Percentiles rank a stretch among this genome's conserved stretches.
Conservation (phyloP, 345 rosid genomes). For the Bruguiera sexangula region DNA sequence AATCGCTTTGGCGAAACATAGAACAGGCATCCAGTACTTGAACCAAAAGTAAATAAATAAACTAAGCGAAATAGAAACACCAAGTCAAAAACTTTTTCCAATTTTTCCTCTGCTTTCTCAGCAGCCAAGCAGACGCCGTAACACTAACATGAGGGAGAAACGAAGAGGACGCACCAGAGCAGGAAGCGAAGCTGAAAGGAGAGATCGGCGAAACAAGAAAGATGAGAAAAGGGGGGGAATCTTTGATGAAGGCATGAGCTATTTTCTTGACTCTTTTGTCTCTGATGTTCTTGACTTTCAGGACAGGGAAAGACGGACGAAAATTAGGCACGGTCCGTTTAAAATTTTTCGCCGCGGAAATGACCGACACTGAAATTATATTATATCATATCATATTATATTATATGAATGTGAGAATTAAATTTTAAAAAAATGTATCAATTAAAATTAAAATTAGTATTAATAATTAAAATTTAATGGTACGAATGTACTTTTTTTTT, state of each 20-base stretch:
- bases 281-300: neutral
- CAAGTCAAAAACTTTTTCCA: neutral
- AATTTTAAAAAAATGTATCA: too few species aligned
- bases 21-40: neutral
- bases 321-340: neutral
- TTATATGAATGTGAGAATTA: too few species aligned
- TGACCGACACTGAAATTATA: slow-evolving; percentile 23
- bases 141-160: neutral
- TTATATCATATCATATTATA: too few species aligned
- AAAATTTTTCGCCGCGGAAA: neutral
- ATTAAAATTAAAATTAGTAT: too few species aligned
- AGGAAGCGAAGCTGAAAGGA: neutral
- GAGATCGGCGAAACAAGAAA: slow-evolving; percentile 3
- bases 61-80: neutral
- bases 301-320: neutral
- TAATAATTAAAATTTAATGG: too few species aligned
- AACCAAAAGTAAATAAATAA: neutral
- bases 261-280: slow-evolving; percentile 17
- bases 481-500: too few species aligned
- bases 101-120: neutral
- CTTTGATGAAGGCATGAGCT: neutral
- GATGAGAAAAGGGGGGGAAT: neutral
- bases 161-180: slow-evolving; percentile 2
- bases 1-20: neutral
- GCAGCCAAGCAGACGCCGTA: slow-evolving; percentile 5